phyloP scores from a whole-genome alignment of 2,329 filamentous ascomycete genomes.

The Penicillium expansum region DNA sequence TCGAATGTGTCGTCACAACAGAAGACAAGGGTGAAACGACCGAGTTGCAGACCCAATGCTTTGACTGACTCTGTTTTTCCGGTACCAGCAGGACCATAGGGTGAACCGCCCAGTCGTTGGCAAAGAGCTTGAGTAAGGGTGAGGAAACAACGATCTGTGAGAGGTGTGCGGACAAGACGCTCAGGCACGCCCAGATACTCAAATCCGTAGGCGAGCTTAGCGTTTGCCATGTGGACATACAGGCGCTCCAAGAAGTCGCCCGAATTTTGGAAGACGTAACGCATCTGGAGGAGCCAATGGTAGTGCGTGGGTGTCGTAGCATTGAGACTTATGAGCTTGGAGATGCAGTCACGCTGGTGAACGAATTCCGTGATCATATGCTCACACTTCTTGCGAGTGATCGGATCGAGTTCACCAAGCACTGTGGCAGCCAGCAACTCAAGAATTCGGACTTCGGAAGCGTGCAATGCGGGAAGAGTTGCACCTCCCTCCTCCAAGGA shows the following conservation, averaged over 20 bases:
- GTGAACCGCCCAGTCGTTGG: conserved; percentile 91
- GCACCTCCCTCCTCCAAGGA: conserved; percentile 70
- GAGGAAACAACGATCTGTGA: conserved; percentile 97
- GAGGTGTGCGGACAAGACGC: conserved; percentile 89
- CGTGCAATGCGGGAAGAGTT: conserved; percentile 68
- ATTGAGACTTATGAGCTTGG: conserved; percentile 73
- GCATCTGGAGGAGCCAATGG: conserved; percentile 94
- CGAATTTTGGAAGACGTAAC: conserved; percentile 81
- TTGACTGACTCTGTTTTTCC: conserved; percentile 99
- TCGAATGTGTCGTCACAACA: conserved; percentile 99
- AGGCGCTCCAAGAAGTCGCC: conserved; percentile 81
- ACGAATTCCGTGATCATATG: conserved; percentile 99
- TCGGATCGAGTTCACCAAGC: conserved; percentile 79
- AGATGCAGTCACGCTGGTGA: conserved; percentile 90
- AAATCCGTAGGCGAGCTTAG: conserved; percentile 91
- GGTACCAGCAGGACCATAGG: conserved; percentile 94
- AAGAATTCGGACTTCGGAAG: conserved; percentile 80
- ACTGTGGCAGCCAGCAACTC: conserved; percentile 84
- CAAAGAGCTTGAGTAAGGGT: conserved; percentile 94
- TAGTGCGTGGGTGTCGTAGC: conserved; percentile 77
- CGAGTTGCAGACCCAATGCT: conserved; percentile 90
- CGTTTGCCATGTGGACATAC: conserved; percentile 94
- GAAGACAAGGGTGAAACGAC: conserved; percentile 96
- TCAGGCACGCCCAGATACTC: conserved; percentile 97
- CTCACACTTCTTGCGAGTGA: conserved; percentile 93